Conservation (phyloP, 306 rosid species). For the Echinosophora koreensis region DNA sequence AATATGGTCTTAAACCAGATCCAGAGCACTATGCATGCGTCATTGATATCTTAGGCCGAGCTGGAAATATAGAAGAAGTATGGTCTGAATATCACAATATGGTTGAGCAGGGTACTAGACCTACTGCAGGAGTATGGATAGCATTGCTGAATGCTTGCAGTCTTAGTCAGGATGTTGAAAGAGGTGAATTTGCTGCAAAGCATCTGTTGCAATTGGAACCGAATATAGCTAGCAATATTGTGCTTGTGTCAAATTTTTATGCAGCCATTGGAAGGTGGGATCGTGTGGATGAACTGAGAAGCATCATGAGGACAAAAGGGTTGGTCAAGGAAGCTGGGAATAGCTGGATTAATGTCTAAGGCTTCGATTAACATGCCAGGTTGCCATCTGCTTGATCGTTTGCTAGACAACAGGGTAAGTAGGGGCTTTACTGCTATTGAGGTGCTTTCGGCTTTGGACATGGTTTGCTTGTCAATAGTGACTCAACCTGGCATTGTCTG, state of each 20-base stretch:
- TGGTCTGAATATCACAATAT: constrained; percentile 55
- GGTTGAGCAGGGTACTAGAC: constrained; percentile 48
- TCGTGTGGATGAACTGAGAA: constrained; percentile 64
- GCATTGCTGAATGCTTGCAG: constrained; percentile 66
- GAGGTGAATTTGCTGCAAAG: constrained; percentile 66
- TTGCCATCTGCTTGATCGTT: constrained; percentile 41
- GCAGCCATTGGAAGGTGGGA: constrained; percentile 74
- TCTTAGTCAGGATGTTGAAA: constrained; percentile 57
- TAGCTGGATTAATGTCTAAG: constrained; percentile 54
- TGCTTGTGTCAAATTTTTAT: constrained; percentile 67
- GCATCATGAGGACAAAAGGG: constrained; percentile 59
- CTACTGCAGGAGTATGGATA: constrained; percentile 64
- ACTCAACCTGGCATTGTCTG: not conserved
- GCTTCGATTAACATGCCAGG: constrained; percentile 40
- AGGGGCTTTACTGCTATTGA: constrained; percentile 8
- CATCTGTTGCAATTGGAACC: constrained; percentile 66
- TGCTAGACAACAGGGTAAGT: constrained; percentile 2
- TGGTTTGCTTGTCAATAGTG: constrained; percentile 7
- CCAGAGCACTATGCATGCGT: constrained; percentile 69
- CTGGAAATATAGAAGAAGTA: constrained; percentile 63
- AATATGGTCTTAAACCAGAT: constrained; percentile 58
- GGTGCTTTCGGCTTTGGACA: not conserved
- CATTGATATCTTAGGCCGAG: constrained; percentile 69
- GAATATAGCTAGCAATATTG: constrained; percentile 55
- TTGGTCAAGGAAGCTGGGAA: constrained; percentile 70